A percentile compares a stretch with the other conserved stretches of the same genome.
phyloP scores from a whole-genome alignment of 1,284 basidiomycete genomes.

The Ceratobasidium sp. region DNA sequence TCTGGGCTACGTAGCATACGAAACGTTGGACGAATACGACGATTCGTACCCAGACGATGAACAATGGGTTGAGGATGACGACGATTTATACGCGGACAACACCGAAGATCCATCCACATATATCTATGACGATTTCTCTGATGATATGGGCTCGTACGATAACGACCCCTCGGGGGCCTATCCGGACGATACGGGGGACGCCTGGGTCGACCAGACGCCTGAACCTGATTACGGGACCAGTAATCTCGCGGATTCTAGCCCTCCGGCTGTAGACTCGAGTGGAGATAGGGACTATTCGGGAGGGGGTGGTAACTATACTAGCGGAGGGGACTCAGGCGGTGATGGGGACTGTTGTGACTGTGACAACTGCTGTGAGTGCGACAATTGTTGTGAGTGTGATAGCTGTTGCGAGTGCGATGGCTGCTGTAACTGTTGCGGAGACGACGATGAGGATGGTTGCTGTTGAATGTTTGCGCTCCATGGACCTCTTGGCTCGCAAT shows the following conservation, averaged over 20 bases:
- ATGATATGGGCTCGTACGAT: background rate
- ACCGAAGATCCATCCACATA: background rate
- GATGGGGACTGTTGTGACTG: slow-evolving; percentile 11
- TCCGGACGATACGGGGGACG: background rate
- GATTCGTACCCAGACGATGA: background rate
- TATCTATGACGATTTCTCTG: background rate
- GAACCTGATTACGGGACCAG: background rate
- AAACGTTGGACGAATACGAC: background rate
- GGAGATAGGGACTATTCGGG: background rate
- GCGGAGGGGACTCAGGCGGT: background rate
- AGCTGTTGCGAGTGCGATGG: slow-evolving; percentile 3
- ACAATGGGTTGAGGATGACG: background rate
- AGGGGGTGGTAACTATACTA: background rate
- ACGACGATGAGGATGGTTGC: background rate
- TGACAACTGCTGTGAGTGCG: slow-evolving; percentile 8
- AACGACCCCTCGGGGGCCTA: background rate
- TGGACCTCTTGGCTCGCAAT: background rate
- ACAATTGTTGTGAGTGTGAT: background rate
- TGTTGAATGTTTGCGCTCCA: background rate
- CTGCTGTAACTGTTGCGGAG: background rate
- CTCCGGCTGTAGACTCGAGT: background rate
- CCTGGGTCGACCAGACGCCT: background rate
- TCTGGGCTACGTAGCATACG: slow-evolving; percentile 7
- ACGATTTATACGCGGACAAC: background rate
- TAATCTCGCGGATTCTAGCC: background rate